Base-by-base conservation (phyloP, 768 basidiomycete species). In the Mycena polygramma region DNA sequence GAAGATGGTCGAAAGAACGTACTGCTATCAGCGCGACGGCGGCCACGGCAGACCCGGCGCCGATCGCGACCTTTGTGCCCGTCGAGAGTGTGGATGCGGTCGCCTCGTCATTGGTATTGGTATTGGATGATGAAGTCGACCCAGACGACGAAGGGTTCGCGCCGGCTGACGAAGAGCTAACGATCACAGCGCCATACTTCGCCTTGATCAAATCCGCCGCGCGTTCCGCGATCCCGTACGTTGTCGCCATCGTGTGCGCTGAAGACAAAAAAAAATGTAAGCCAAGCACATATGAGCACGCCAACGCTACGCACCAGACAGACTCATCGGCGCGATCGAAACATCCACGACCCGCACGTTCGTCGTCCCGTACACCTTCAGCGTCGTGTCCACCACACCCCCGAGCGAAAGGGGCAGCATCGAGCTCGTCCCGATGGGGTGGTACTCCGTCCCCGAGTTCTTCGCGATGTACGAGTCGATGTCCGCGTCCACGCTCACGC, bases 361-460 rank as follows among this genome's bases (percentile, higher is more conserved):
- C 66, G 73, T 61, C n/a, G 84, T 80, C 43, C 85, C 86, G 74
- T 87, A 83, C 1, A 88, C 86, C 22, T 78, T 73, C 24, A 84
- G 68, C 26, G 77, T 77, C 52, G 81, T 80, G 63, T 84, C 82
- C 67, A 87, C 84, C 39, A 86, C 85, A 57, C 87, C 77, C 45
- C 71, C 63, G 19, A 15, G 22, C 43, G 9, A 49, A 1, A 60
- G 59, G 57, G 64, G 70, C 48, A 74, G 45, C 73, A 74, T 74
- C 69, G 69, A 68, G 45, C 54, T 64, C 41, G 73, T 69, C 37
- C 70, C 63, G 5, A 35, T 53, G 19, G 73, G 66, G 60, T 66
- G 69, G 43, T 68, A 67, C 55, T 69, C 66, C 46, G 69, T 73
- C 45, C 51, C 65, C 10, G 66, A 54, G 43, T 59, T 55, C 35